Base-by-base conservation (phyloP, 257 asterid genomes). In the Anisodus tanguticus region DNA sequence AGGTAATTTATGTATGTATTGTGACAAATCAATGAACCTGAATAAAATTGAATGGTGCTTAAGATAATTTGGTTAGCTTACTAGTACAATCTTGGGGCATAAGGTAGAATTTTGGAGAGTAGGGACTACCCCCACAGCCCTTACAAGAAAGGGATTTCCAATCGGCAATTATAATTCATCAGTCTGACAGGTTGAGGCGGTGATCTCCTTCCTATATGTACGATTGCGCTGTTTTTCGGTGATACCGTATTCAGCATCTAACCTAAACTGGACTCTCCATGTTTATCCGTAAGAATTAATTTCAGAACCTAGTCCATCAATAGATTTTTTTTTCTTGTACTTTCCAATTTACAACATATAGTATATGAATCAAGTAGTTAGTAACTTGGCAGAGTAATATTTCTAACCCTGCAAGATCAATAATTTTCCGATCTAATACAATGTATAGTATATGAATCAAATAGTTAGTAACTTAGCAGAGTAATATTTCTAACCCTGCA, bases 231-330 rank as follows among this genome's bases (percentile, higher is more conserved):
- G 71, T 26, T 64, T 64, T 64, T 17, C 9, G 8, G 8, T 43
- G 31, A 64, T 10, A 31, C 71, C 45, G 0, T 11, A n/a, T 2
- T 64, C 15, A 31, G 45, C 43, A 17, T 26, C 71, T 64, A 31
- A 64, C 9, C 17, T 10, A 64, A 64, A 10, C n/a, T 31, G 43
- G 43, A 64, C 17, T 64, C n/a, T 64, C 39, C 8, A 1, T 26
- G 71, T 3, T 31, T 26, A 26, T 26, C 45, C 39, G 9, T 64
- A 64, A 11, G 45, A 31, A 64, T 26, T 31, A 64, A 26, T 10
- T 64, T 64, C 66, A 59, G 16, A 64, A 11, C 71, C 71, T 64
- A 22, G 45, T 64, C 70, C 68, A 63, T 63, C 41, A 9, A 63
- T 4, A 22, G 15, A 63, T 22, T 22, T 63, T 22, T 9, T n/a